Conservation (phyloP, 2,329 filamentous ascomycete species). For the Neonectria neomacrospora region DNA sequence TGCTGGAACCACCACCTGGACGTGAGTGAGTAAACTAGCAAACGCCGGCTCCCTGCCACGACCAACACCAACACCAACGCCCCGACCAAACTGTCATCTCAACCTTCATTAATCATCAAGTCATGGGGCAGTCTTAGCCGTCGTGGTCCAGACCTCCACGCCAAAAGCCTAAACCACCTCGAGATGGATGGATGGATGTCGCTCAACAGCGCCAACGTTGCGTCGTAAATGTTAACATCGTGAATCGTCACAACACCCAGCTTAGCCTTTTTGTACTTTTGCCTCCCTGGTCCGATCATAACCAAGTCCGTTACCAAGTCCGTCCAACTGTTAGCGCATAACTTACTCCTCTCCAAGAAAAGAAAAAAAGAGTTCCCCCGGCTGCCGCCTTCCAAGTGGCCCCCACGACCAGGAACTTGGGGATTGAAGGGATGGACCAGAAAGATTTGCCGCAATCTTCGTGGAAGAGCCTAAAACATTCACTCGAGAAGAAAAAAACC, state of each 20-base stretch:
- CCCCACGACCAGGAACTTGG: slow-evolving; percentile 5
- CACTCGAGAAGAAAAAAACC: not conserved
- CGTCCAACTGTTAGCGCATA: not conserved
- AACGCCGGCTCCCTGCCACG: slow-evolving; percentile 24
- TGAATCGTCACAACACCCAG: not conserved
- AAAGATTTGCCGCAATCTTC: not conserved
- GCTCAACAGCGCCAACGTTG: slow-evolving; percentile 1
- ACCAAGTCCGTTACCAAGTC: not conserved
- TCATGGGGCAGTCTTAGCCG: not conserved
- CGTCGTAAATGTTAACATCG: not conserved
- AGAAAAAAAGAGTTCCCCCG: not conserved
- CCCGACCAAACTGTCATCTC: not conserved
- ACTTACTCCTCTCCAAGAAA: not conserved
- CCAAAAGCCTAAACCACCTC: slow-evolving; percentile 1
- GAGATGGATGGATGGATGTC: not conserved
- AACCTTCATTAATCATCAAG: not conserved
- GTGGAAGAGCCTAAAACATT: not conserved
- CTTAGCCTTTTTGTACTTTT: not conserved
- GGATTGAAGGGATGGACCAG: slow-evolving; percentile 8
- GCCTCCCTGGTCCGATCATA: slow-evolving; percentile 3
- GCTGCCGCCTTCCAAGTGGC: not conserved
- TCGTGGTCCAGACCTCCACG: not conserved
- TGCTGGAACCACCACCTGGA: slow-evolving; percentile 22
- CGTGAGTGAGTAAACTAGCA: slow-evolving; percentile 27
- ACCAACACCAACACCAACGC: not conserved